These are phyloP conservation scores for Colletotrichum costaricense DNA, from an alignment of 2,329 filamentous ascomycete species.

Conservation along the genomic window DNA sequence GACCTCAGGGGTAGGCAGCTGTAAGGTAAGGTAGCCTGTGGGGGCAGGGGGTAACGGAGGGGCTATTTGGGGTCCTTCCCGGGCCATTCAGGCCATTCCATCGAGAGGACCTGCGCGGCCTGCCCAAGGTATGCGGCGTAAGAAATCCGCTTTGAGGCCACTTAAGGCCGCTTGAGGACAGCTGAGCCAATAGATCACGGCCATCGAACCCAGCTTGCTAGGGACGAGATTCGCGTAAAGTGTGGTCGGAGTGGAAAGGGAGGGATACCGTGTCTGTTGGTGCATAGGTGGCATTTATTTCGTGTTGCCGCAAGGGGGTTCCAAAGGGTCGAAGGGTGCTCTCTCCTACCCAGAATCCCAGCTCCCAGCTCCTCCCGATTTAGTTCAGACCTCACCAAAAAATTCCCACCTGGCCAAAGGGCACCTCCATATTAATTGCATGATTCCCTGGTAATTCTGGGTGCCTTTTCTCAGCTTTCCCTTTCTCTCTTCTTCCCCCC, in stretches of 20 bases:
- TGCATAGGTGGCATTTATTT: conserved; percentile 38
- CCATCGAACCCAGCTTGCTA: background rate
- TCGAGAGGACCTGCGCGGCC: conserved; percentile 24
- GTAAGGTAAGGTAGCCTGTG: conserved; percentile 5
- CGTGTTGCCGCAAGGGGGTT: conserved; percentile 29
- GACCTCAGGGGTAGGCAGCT: background rate
- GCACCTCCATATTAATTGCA: conserved; percentile 33
- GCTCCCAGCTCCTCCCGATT: conserved; percentile 26
- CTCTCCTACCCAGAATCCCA: background rate
- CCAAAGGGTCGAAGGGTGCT: background rate
- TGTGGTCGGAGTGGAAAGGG: conserved; percentile 26
- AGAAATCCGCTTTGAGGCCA: background rate
- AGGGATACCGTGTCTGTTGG: conserved; percentile 33
- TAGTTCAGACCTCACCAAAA: conserved; percentile 31
- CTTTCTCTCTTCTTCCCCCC: background rate
- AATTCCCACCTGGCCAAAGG: conserved; percentile 15
- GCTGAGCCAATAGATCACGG: conserved; percentile 9
- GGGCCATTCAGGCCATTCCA: conserved; percentile 31
- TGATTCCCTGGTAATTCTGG: conserved; percentile 23
- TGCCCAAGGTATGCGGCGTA: background rate
- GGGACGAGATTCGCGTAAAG: conserved; percentile 31
- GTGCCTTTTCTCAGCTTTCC: conserved; percentile 13
- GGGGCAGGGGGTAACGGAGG: conserved; percentile 20
- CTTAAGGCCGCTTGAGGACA: too few species aligned
- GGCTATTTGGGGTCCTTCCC: background rate